Percentiles rank a stretch among this genome's conserved stretches.
Evolutionary conservation across 352 stramenopile genomes (phyloP).

Genomic region (Phytophthora crassamura): DNA sequence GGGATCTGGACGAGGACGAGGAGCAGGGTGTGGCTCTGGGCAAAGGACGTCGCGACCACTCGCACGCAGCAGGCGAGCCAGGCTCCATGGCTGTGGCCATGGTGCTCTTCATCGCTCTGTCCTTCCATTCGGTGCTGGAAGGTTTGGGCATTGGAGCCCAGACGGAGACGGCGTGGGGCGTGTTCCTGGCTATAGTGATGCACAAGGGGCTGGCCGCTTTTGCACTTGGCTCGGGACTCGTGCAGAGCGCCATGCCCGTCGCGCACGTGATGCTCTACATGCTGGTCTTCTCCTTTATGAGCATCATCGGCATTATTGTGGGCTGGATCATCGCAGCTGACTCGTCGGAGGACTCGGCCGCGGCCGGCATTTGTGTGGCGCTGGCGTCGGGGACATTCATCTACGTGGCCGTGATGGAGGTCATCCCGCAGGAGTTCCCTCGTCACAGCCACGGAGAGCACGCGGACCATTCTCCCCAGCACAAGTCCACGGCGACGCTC

Average conservation of each 20-base stretch:
- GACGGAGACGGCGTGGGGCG: conserved; percentile 70
- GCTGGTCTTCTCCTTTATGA: conserved; percentile 65
- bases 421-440: conserved; percentile 84
- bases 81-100: conserved; percentile 67
- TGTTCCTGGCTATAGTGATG: conserved; percentile 80
- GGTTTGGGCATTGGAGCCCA: conserved; percentile 80
- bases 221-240: conserved; percentile 68
- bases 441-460: conserved; percentile 42
- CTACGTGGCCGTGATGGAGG: conserved; percentile 88
- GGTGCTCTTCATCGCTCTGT: conserved; percentile 79
- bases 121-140: conserved; percentile 85
- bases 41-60: conserved; percentile 38
- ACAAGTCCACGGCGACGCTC: conserved; percentile 25
- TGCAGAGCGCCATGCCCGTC: conserved; percentile 63
- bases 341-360: conserved; percentile 65
- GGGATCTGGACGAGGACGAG: conserved; percentile 53
- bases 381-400: conserved; percentile 84
- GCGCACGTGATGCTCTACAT: conserved; percentile 67
- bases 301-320: conserved; percentile 70
- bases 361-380: conserved; percentile 63
- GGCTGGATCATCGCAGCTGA: conserved; percentile 63
- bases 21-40: conserved; percentile 10
- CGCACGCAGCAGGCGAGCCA: conserved; percentile 31
- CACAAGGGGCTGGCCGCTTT: conserved; percentile 85
- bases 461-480: conserved; percentile 10